Evolutionary conservation across 768 basidiomycete species (phyloP).

Genomic region (Agrocybe praecox): DNA sequence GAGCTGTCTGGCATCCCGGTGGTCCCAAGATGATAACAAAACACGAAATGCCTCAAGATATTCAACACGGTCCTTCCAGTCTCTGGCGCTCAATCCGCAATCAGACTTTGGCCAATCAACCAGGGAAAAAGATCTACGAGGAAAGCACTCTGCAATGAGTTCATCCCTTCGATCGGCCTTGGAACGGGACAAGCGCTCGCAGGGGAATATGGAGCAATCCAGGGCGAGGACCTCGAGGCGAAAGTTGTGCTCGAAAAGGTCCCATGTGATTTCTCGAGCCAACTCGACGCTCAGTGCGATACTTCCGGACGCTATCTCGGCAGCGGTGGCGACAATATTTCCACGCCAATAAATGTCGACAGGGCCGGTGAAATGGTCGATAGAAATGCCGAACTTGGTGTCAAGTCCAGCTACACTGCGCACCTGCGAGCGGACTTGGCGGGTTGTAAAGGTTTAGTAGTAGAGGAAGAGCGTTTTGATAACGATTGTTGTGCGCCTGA

Average conservation of each 20-base stretch:
- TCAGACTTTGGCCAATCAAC: neutral
- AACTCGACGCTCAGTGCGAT: neutral
- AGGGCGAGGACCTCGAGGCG: conserved; percentile 12
- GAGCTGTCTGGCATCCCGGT: neutral
- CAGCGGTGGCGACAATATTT: too few species aligned
- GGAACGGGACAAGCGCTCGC: neutral
- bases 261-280: conserved; percentile 11
- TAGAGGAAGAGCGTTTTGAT: too few species aligned
- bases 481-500: too few species aligned
- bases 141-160: conserved; percentile 1
- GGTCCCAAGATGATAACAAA: neutral
- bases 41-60: conserved; percentile 9
- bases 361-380: too few species aligned
- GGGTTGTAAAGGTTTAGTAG: too few species aligned
- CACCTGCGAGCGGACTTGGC: too few species aligned
- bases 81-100: conserved; percentile 1
- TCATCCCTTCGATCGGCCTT: neutral
- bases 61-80: neutral
- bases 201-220: conserved; percentile 7
- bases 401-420: too few species aligned
- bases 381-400: too few species aligned
- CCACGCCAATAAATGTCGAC: too few species aligned
- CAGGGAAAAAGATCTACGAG: neutral
- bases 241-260: conserved; percentile 17
- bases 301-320: too few species aligned